Base-by-base conservation (phyloP, 345 rosid genomes). In the Sisymbrium irio region DNA sequence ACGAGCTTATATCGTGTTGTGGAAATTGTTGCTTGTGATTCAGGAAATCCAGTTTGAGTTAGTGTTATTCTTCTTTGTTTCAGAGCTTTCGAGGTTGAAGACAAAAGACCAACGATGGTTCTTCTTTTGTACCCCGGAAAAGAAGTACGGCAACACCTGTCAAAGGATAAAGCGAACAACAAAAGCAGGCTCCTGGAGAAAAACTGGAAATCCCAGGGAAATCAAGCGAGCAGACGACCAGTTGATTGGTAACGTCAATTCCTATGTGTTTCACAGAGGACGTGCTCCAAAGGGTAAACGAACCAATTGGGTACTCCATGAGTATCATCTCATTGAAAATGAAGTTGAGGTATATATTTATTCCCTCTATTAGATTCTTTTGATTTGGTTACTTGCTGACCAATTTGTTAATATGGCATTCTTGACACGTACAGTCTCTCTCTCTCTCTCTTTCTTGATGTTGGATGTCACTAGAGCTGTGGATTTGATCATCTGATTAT, bases 221-320 rank as follows among this genome's bases (percentile, higher is more conserved):
- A 72, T 93, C n/a, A 77, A 64, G 25, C 65, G 88, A 45, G 25
- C 84, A 42, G 62, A 9, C 3, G 10, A 25, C 0, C 64, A 77
- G 17, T 62, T 72, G 47, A 75, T 89, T 37, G 96, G 96, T 65
- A 81, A 81, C 87, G 82, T 86, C 65, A 93, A 89, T 81, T 86
- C 79, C 0, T 84, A 89, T 13, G 93, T 89, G 32, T 90, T 81
- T 69, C 81, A 93, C 69, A 63, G 49, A 8, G 96, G 97, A 11
- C 83, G 89, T 53, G 83, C 90, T 12, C 90, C 93, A 0, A 77
- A 83, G 19, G 93, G 90, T 65, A 65, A 63, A 47, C 76, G 88
- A 50, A 90, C 97, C 44, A 78, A 90, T 64, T 93, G 98, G 98
- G 81, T 89, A 19, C 87, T 90, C 87, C 89, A 93, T 18, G 97